Evolutionary conservation across 805 yeast genomes (phyloP), one percentile per base, ranked within the genome.

Genomic region (Metschnikowia lochheadii): DNA sequence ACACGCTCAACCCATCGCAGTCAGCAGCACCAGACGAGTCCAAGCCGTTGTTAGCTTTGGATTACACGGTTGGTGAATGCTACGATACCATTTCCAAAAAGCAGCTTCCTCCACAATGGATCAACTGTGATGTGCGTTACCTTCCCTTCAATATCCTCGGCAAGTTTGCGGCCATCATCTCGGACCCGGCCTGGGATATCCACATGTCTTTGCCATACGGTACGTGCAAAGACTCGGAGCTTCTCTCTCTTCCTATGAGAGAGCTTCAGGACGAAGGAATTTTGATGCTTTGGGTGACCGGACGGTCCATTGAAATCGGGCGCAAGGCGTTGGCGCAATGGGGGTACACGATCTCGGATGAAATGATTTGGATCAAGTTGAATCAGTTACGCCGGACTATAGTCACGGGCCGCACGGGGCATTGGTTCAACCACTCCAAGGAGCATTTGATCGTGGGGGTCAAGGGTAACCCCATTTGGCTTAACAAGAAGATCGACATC

Each of bases 131-230:
- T 67, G 83, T 91, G 17, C 74, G 89, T 33, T 73, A 78, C 45
- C 74, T 91, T 49, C 90, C 92, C 56, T 83, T 92, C 59, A 69
- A 64, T 20, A 69, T 80, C 6, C 67, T 91, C 50, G 97, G 97
- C 2, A 83, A 85, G 68, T 87, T 87, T 69, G 90, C 78, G 1
- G 89, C 84, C 2, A 82, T 91, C 11, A 80, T 92, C 49, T 92
- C 96, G 0, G 98, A 91, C 65, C 97, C 97, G 3, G 94, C 97
- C 6, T 91, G 98, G 98, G 91, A 89, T 56, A 91, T 91, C 55
- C 97, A 91, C 68, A 90, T 88, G 91, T 85, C 87, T 49, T 66
- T 81, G 51, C 89, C 89, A 4, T 84, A 85, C 64, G 87, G 89
- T 11, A 82, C 89, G 1, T 83, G 89, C 63, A 85, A 85, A 50